These are phyloP conservation scores for Penicillium sp. DNA, from an alignment of 2,329 filamentous ascomycete species.

Conservation along the genomic window DNA sequence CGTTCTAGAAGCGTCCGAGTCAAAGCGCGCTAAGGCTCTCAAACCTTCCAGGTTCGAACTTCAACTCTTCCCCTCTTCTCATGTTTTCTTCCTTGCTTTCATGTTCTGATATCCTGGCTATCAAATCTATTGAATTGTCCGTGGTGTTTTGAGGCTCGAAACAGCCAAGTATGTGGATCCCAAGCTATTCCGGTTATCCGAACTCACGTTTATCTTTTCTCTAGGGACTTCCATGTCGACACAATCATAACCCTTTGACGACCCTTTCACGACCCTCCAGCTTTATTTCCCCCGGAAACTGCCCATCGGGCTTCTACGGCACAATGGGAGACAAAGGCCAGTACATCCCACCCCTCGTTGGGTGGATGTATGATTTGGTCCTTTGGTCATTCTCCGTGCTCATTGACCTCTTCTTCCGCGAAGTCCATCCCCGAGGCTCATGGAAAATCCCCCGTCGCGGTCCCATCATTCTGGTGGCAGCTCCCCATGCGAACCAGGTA, in stretches of 20 bases:
- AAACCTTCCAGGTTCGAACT: constrained; percentile 19
- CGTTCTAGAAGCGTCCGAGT: constrained; percentile 25
- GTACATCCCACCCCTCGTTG: constrained; percentile 47
- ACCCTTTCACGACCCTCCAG: background rate
- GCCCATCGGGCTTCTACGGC: constrained; percentile 5
- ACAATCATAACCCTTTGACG: constrained; percentile 3
- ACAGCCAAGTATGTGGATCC: constrained; percentile 3
- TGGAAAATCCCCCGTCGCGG: constrained; percentile 91
- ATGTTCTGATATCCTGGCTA: constrained; percentile 2
- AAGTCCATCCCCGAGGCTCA: constrained; percentile 89
- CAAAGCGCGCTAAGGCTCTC: constrained; percentile 13
- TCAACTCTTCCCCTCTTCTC: constrained; percentile 9
- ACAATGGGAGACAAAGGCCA: constrained; percentile 38
- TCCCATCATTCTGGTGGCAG: constrained; percentile 91
- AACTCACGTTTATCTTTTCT: constrained; percentile 4
- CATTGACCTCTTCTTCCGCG: constrained; percentile 95
- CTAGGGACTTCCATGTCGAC: constrained; percentile 10
- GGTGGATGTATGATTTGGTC: constrained; percentile 52
- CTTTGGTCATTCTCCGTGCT: constrained; percentile 62
- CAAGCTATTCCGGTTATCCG: constrained; percentile 2
- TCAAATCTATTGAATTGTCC: background rate
- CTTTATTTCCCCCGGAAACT: background rate
- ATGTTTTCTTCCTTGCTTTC: background rate
- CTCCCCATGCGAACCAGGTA: constrained; percentile 94
- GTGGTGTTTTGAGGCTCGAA: background rate